These are phyloP conservation scores for Fusarium sp. DNA, from an alignment of 2,329 filamentous ascomycete genomes.

Conservation along the genomic window DNA sequence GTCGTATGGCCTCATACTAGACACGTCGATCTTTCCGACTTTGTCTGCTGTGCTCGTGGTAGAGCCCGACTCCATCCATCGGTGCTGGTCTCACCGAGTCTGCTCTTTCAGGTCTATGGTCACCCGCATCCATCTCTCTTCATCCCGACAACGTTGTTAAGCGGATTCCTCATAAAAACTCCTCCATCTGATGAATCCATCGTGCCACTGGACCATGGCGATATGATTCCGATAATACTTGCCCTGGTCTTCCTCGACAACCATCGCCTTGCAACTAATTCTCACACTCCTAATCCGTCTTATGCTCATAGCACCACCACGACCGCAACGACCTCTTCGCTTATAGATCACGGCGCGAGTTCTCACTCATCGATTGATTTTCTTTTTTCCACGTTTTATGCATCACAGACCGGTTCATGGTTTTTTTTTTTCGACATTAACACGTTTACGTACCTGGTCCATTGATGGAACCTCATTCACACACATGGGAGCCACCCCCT, in stretches of 20 bases:
- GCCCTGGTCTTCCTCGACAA: slow-evolving; percentile 21
- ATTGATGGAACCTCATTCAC: slow-evolving; percentile 34
- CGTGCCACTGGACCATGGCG: slow-evolving; percentile 21
- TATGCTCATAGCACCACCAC: slow-evolving; percentile 44
- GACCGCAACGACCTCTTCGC: slow-evolving; percentile 46
- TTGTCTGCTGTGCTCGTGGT: slow-evolving; percentile 45
- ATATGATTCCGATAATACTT: slow-evolving; percentile 32
- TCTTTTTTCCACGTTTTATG: slow-evolving; percentile 38
- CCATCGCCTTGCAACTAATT: slow-evolving; percentile 25
- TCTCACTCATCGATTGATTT: slow-evolving; percentile 36
- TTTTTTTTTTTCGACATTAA: slow-evolving; percentile 31
- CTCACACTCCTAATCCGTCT: slow-evolving; percentile 34
- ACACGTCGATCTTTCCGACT: slow-evolving; percentile 33
- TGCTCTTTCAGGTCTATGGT: slow-evolving; percentile 37
- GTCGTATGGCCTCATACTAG: slow-evolving; percentile 75
- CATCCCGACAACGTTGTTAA: slow-evolving; percentile 30
- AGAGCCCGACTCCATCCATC: slow-evolving; percentile 34
- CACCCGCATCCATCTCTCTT: slow-evolving; percentile 20
- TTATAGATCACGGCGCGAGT: slow-evolving; percentile 45
- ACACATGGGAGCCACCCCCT: slow-evolving; percentile 31
- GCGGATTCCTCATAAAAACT: slow-evolving; percentile 24
- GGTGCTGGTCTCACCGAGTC: slow-evolving; percentile 46
- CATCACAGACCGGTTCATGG: slow-evolving; percentile 33
- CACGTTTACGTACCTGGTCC: slow-evolving; percentile 35
- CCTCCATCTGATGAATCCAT: slow-evolving; percentile 24